Base-by-base conservation (phyloP, 257 asterid species). In the Handroanthus guayacan region DNA sequence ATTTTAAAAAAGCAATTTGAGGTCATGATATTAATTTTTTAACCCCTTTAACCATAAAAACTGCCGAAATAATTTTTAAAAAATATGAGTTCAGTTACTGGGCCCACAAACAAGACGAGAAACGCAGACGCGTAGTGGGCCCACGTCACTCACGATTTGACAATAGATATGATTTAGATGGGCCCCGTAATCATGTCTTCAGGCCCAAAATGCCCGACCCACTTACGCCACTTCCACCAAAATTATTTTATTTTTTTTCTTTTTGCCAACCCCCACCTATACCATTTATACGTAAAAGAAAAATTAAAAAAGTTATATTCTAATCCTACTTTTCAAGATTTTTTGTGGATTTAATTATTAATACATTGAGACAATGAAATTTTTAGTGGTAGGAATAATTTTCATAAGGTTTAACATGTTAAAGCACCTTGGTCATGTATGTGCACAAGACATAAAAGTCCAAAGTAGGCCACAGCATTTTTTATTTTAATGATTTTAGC, bases 131-230 rank as follows among this genome's bases (percentile, higher is more conserved):
- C 18, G 9, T 38, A 48, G 79, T 84, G 86, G 79, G 81, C 92
- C 82, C 68, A 56, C 10, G 38, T 72, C 51, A 76, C 77, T 56
- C 62, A 64, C 72, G 78, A 78, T 47, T 79, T 78, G 84, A 80
- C 86, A 34, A 25, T 50, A 50, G 56, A 77, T 62, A 80, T 85
- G 89, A 85, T 85, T 89, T 85, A 83, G 71, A 60, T 58, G 88
- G 93, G 81, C 85, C 93, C 88, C 81, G 87, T 60, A 78, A 84
- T 75, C 76, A 81, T 81, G 75, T 45, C 56, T 74, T 73, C 45
- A 76, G 84, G 87, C 88, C 91, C 83, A 78, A 84, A 79, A 78
- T 86, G 87, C 84, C 82, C 81, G 45, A 45, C 84, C 93, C 91
- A 89, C 89, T 86, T 61, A 9, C 44, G 47, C 83, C 82, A 61